A percentile compares a stretch with the other conserved stretches of the same genome.
These are phyloP conservation scores for Talaromyces funiculosus DNA, from an alignment of 2,329 filamentous ascomycete species.

Conservation along the genomic window DNA sequence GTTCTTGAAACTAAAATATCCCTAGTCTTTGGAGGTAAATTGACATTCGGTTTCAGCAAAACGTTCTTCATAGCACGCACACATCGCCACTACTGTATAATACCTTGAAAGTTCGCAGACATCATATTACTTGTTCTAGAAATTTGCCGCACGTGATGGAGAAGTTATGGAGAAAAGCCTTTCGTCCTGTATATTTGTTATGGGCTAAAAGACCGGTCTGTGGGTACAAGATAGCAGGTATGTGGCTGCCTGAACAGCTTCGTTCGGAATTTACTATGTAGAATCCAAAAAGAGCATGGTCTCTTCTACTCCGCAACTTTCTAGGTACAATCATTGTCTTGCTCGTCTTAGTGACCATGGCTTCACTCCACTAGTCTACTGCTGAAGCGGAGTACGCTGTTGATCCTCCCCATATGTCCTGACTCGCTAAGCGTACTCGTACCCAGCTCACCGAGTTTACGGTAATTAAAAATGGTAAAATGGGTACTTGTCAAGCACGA, in stretches of 20 bases:
- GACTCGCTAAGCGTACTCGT: neutral
- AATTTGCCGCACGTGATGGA: neutral
- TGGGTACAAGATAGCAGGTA: neutral
- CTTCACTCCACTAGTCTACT: neutral
- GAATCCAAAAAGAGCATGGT: neutral
- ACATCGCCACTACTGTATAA: neutral
- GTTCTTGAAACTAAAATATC: neutral
- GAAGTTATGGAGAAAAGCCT: neutral
- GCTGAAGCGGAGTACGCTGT: neutral
- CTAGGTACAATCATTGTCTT: neutral
- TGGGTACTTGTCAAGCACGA: neutral
- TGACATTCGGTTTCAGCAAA: neutral
- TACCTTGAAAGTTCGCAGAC: neutral
- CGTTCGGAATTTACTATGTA: neutral
- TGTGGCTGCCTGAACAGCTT: neutral
- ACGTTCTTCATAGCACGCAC: neutral
- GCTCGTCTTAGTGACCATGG: neutral
- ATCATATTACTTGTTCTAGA: neutral
- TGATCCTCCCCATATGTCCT: neutral
- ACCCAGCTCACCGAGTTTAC: neutral
- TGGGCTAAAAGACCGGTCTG: neutral
- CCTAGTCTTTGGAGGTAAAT: neutral
- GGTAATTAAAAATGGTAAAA: neutral
- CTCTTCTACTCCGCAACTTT: neutral
- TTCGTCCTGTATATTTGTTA: neutral